Conservation (phyloP, 768 basidiomycete genomes). For the Boletus barrowsii region DNA sequence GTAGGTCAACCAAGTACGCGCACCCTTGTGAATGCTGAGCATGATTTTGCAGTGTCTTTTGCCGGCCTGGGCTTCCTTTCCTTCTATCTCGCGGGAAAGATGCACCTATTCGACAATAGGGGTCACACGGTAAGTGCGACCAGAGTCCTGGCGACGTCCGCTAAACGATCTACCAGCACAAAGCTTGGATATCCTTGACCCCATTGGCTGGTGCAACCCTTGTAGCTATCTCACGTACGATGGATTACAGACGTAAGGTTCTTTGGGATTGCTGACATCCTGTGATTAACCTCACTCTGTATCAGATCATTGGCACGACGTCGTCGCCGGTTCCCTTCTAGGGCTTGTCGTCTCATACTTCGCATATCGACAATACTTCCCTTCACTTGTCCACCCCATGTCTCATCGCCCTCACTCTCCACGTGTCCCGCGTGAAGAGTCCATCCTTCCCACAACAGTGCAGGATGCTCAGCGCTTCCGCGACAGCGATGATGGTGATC, state of each 20-base stretch:
- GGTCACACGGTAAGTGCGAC: conserved; percentile 59
- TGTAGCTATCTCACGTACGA: conserved; percentile 82
- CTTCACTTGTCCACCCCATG: conserved; percentile 56
- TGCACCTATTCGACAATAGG: conserved; percentile 82
- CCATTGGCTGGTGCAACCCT: conserved; percentile 78
- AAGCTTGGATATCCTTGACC: conserved; percentile 78
- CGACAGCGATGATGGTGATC: conserved; percentile 21
- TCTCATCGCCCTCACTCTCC: conserved; percentile 74
- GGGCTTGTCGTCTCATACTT: conserved; percentile 73
- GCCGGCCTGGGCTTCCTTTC: conserved; percentile 88
- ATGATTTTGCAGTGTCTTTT: conserved; percentile 66
- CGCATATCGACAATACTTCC: conserved; percentile 82
- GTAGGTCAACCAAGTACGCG: conserved; percentile 42
- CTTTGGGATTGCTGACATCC: conserved; percentile 3
- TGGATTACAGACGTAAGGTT: conserved; percentile 78
- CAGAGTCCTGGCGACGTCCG: neutral
- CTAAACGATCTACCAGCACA: conserved; percentile 40
- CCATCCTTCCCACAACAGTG: conserved; percentile 40
- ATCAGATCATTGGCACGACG: conserved; percentile 90
- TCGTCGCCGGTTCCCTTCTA: conserved; percentile 72
- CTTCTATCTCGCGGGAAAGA: conserved; percentile 87
- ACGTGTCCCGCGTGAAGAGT: conserved; percentile 48
- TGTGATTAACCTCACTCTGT: conserved; percentile 1
- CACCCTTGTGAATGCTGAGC: neutral
- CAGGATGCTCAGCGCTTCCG: conserved; percentile 12